Evolutionary conservation across 2,329 filamentous ascomycete species (phyloP).

Genomic region (Aureobasidium lini): DNA sequence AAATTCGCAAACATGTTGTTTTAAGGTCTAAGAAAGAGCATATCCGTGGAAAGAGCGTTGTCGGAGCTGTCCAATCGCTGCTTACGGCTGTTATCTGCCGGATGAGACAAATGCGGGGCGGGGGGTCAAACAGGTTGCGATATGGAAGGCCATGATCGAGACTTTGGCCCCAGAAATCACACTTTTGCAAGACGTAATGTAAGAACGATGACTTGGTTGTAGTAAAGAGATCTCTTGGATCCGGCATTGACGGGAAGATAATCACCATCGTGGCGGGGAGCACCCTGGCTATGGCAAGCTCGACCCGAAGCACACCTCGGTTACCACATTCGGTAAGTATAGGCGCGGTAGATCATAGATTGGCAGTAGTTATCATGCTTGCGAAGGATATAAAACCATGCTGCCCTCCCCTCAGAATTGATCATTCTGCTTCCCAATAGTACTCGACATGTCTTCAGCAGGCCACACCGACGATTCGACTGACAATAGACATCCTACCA

Average conservation of each 20-base stretch:
- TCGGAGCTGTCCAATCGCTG: background rate
- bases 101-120: background rate
- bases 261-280: background rate
- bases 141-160: too few species aligned
- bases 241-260: too few species aligned
- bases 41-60: background rate
- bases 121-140: background rate
- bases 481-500: background rate
- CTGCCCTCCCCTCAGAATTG: background rate
- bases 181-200: background rate
- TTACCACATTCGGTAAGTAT: background rate
- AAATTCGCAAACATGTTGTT: slow-evolving; percentile 18
- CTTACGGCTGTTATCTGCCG: too few species aligned
- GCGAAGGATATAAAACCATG: background rate
- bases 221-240: background rate
- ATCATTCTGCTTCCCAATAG: background rate
- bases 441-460: background rate
- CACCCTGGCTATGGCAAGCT: background rate
- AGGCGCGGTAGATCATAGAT: background rate
- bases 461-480: background rate
- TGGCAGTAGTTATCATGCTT: background rate
- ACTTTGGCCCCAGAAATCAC: background rate
- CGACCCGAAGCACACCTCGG: background rate
- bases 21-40: background rate
- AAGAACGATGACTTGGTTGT: background rate